These are phyloP conservation scores for Rhipidocladum racemiflorum DNA, from an alignment of 176 grass and related monocot genomes.

Conservation along the genomic window DNA sequence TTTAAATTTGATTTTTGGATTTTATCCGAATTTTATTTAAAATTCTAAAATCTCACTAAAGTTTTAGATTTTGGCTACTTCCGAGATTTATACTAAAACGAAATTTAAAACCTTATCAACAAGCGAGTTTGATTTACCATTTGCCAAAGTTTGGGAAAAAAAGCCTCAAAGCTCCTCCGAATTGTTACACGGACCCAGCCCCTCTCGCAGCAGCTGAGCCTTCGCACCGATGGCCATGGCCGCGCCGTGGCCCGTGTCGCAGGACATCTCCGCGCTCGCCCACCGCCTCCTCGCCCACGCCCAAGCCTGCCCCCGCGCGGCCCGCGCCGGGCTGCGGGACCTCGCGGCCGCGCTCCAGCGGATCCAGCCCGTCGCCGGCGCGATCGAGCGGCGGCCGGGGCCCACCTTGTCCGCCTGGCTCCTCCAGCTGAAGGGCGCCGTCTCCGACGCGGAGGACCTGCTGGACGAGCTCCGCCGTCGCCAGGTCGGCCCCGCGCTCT, in stretches of 20 bases:
- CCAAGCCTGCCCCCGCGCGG: not conserved
- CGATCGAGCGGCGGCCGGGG: slow-evolving; percentile 6
- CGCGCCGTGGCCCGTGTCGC: slow-evolving; percentile 33
- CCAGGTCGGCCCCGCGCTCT: not conserved
- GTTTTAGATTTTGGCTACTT: too few relatives aligned
- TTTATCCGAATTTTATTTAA: too few relatives aligned
- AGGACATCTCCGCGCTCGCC: slow-evolving; percentile 27
- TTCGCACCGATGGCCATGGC: slow-evolving; percentile 7
- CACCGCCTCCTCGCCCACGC: slow-evolving; percentile 4
- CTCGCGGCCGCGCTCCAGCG: slow-evolving; percentile 31
- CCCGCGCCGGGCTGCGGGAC: not conserved
- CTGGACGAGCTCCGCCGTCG: slow-evolving; percentile 26
- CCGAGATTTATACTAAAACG: too few relatives aligned
- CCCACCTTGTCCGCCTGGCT: slow-evolving; percentile 5
- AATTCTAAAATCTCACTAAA: too few relatives aligned
- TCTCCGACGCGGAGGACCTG: slow-evolving; percentile 35
- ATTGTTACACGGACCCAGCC: too few relatives aligned
- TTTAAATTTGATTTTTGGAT: too few relatives aligned
- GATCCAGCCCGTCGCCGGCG: slow-evolving; percentile 22
- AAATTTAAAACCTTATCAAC: too few relatives aligned
- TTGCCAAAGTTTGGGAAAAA: too few relatives aligned
- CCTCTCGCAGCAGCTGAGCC: not conserved
- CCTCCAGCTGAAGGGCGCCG: slow-evolving; percentile 11
- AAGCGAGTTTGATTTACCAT: too few relatives aligned
- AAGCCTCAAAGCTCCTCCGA: too few relatives aligned